These are phyloP conservation scores for Cyberlindnera americana DNA, from an alignment of 805 yeast species.

Conservation along the genomic window DNA sequence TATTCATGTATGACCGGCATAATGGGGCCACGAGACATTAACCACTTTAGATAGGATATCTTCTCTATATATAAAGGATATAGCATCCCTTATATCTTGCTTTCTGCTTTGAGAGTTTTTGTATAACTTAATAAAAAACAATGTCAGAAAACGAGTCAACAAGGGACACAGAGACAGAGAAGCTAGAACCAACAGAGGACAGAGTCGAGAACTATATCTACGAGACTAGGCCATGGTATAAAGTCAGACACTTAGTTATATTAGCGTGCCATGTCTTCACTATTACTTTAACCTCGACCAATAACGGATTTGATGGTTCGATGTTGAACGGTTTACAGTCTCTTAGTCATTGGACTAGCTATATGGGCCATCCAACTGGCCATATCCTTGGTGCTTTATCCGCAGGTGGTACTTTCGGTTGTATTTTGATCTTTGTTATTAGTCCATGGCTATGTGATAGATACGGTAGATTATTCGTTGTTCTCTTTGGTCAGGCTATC, in stretches of 20 bases:
- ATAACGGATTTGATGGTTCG: conserved; percentile 28
- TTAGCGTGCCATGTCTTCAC: conserved; percentile 36
- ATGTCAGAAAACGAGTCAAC: background rate
- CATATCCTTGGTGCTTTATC: conserved; percentile 37
- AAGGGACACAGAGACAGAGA: background rate
- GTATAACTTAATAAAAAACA: background rate
- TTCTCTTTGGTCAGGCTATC: conserved; percentile 20
- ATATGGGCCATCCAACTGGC: conserved; percentile 38
- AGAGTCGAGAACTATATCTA: conserved; percentile 4
- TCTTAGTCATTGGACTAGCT: conserved; percentile 35
- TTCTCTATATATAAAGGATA: no score
- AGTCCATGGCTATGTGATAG: conserved; percentile 32
- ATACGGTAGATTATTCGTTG: conserved; percentile 36
- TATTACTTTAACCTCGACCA: conserved; percentile 40
- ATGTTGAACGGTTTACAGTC: conserved; percentile 49
- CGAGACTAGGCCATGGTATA: conserved; percentile 6
- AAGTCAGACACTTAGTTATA: conserved; percentile 33
- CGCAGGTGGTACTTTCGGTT: conserved; percentile 41
- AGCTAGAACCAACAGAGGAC: background rate
- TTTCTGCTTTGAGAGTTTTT: background rate
- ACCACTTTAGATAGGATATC: no score
- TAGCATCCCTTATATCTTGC: background rate
- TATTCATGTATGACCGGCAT: no score
- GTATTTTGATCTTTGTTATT: conserved; percentile 28
- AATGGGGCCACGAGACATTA: no score